phyloP scores from a whole-genome alignment of 345 rosid genomes.

The Moricandia arvensis region DNA sequence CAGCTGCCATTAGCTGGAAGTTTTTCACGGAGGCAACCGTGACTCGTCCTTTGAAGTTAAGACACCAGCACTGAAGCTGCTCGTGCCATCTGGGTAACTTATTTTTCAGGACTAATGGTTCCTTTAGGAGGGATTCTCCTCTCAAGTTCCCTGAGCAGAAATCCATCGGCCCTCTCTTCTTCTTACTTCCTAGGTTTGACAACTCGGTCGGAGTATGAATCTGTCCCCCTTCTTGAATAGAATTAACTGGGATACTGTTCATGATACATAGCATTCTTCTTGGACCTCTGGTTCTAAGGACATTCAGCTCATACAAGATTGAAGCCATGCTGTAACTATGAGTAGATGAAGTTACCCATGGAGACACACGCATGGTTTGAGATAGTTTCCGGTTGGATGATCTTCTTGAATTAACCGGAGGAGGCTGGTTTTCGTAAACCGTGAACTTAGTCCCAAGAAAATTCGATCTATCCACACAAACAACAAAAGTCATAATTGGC shows the following conservation, averaged over 20 bases:
- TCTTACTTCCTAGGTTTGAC: constrained; percentile 46
- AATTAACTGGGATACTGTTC: constrained; percentile 57
- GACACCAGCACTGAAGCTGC: constrained; percentile 93
- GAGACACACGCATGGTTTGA: constrained; percentile 48
- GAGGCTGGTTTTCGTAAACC: constrained; percentile 65
- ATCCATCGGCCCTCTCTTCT: constrained; percentile 46
- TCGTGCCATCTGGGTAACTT: constrained; percentile 98
- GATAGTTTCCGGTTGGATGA: constrained; percentile 39
- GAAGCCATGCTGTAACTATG: constrained; percentile 48
- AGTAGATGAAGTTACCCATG: constrained; percentile 38
- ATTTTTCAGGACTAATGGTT: constrained; percentile 68
- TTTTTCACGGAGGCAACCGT: constrained; percentile 94
- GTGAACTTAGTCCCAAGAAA: constrained; percentile 89
- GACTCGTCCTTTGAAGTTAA: constrained; percentile 87
- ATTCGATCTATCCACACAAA: constrained; percentile 65
- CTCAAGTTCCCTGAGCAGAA: constrained; percentile 40
- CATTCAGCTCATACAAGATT: constrained; percentile 73
- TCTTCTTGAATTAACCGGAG: constrained; percentile 35
- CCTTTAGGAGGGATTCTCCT: constrained; percentile 28
- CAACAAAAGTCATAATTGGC: not conserved
- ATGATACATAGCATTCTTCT: constrained; percentile 84
- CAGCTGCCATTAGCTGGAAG: constrained; percentile 87
- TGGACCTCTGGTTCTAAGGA: constrained; percentile 86
- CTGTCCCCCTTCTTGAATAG: constrained; percentile 66
- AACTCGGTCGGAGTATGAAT: constrained; percentile 57